Percentiles rank a stretch among this genome's conserved stretches.
Conservation (phyloP, 371 early-diverging fungal species). For the Batrachochytrium dendrobatidis region DNA sequence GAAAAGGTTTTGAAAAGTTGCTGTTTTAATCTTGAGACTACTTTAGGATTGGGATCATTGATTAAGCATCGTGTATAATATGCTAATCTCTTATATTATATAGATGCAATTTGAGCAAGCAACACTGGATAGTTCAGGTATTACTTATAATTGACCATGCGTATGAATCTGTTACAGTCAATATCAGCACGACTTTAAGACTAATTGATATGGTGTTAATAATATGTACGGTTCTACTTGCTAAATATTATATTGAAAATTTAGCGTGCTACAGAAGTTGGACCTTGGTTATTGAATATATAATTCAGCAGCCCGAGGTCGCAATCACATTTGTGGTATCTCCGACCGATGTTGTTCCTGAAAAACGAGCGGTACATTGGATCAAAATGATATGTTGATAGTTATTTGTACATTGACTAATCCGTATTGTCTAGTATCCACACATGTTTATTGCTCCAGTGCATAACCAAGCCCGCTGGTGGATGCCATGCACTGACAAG, state of each 20-base stretch:
- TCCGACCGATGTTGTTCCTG: not conserved
- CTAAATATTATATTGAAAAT: slow-evolving; percentile 11
- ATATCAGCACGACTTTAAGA: slow-evolving; percentile 41
- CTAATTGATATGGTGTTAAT: not conserved
- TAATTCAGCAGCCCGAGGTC: not conserved
- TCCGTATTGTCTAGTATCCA: slow-evolving; percentile 24
- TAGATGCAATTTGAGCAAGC: too few relatives aligned
- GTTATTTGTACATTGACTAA: slow-evolving; percentile 13
- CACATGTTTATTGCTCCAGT: slow-evolving; percentile 55
- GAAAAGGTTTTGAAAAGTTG: too few relatives aligned
- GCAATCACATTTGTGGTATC: slow-evolving; percentile 39
- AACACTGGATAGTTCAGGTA: too few relatives aligned
- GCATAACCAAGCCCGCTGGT: slow-evolving; percentile 68
- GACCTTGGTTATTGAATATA: not conserved
- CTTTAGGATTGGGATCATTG: too few relatives aligned
- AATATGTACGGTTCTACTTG: not conserved
- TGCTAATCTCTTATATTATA: too few relatives aligned
- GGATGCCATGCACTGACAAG: slow-evolving; percentile 85
- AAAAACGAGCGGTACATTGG: not conserved
- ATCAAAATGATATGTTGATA: not conserved
- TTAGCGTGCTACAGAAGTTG: slow-evolving; percentile 28
- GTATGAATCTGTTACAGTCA: slow-evolving; percentile 37
- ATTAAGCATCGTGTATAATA: too few relatives aligned
- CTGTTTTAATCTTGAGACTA: too few relatives aligned
- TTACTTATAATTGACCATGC: too few relatives aligned